A percentile compares a stretch with the other conserved stretches of the same genome.
These are phyloP conservation scores for Citrus maxima DNA, from an alignment of 345 rosid genomes.

Conservation along the genomic window DNA sequence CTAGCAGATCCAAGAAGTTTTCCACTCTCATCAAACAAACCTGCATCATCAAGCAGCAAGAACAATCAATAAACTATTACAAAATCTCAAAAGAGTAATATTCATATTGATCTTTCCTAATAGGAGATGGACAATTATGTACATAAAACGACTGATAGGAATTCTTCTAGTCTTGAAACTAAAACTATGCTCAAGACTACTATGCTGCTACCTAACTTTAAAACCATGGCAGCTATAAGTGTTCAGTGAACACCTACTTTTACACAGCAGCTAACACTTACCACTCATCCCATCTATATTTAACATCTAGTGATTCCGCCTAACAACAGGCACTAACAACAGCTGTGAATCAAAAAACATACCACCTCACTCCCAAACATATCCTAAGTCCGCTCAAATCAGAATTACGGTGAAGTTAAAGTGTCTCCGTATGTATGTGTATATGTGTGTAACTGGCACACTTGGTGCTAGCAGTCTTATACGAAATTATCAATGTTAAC, in stretches of 20 bases:
- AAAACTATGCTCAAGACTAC: not conserved
- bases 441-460: not conserved
- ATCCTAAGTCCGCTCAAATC: too few species aligned
- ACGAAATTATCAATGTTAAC: not conserved
- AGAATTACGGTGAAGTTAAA: not conserved
- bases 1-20: constrained; percentile 82
- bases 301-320: not conserved
- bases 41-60: constrained; percentile 33
- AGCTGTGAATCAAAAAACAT: too few species aligned
- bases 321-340: not conserved
- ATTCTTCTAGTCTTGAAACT: not conserved
- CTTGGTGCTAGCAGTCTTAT: not conserved
- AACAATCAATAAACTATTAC: not conserved
- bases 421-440: too few species aligned
- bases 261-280: not conserved
- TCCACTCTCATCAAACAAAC: constrained; percentile 77
- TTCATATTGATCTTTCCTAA: not conserved
- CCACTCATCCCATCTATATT: not conserved
- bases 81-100: not conserved
- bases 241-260: not conserved
- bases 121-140: not conserved
- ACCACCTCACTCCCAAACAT: not conserved
- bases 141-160: not conserved
- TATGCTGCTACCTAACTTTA: too few species aligned
- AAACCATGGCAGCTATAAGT: not conserved